A percentile compares a stretch with the other conserved stretches of the same genome.
Evolutionary conservation across 1,139 yeast species (phyloP).

Genomic region (Pneumocystis canis): DNA sequence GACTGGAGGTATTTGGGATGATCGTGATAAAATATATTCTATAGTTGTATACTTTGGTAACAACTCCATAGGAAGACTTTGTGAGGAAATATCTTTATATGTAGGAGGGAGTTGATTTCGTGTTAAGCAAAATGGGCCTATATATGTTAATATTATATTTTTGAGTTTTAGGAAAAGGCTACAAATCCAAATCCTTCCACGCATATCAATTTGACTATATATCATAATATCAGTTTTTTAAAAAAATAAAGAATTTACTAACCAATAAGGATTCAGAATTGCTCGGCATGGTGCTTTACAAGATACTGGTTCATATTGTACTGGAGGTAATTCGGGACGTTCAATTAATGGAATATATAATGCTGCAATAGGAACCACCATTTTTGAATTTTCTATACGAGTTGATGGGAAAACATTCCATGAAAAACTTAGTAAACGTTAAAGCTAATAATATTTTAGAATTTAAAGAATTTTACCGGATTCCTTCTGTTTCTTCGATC

Average conservation of each 20-base stretch:
- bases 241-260: slow-evolving; percentile 2
- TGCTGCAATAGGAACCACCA: slow-evolving; percentile 90
- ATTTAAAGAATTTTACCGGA: not conserved
- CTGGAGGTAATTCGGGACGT: slow-evolving; percentile 63
- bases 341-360: slow-evolving; percentile 81
- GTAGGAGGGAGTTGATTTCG: slow-evolving; percentile 84
- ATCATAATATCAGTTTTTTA: slow-evolving; percentile 23
- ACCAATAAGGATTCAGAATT: slow-evolving; percentile 66
- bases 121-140: slow-evolving; percentile 53
- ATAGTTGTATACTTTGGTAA: slow-evolving; percentile 67
- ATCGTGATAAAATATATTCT: slow-evolving; percentile 79
- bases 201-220: slow-evolving; percentile 49
- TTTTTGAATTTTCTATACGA: slow-evolving; percentile 75
- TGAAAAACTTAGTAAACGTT: slow-evolving; percentile 61
- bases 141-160: not conserved
- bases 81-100: slow-evolving; percentile 71
- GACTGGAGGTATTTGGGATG: slow-evolving; percentile 84
- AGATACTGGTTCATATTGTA: slow-evolving; percentile 77
- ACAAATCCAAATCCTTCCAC: slow-evolving; percentile 77
- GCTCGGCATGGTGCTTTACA: slow-evolving; percentile 80
- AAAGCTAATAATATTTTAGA: not conserved
- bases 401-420: slow-evolving; percentile 89
- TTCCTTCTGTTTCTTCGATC: slow-evolving; percentile 57
- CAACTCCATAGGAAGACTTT: slow-evolving; percentile 76
- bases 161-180: slow-evolving; percentile 14